A percentile compares a stretch with the other conserved stretches of the same genome.
These are phyloP conservation scores for Lentinula guzmanii DNA, from an alignment of 768 basidiomycete species.

Conservation along the genomic window DNA sequence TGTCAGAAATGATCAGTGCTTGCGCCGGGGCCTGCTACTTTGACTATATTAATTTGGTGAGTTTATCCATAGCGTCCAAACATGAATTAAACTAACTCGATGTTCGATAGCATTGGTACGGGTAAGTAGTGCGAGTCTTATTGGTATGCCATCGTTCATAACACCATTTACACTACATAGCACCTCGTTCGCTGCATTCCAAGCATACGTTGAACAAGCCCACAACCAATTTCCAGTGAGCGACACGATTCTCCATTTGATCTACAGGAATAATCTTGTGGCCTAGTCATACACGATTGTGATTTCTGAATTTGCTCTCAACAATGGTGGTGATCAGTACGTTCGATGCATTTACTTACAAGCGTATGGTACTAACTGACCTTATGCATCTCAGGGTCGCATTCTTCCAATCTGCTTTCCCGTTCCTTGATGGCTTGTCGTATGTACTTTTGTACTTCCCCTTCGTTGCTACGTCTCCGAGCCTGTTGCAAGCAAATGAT, in stretches of 20 bases:
- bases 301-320: constrained; percentile 3
- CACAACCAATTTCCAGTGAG: constrained; percentile 1
- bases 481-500: constrained; percentile 18
- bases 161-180: background rate
- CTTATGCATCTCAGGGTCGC: background rate
- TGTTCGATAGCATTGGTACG: background rate
- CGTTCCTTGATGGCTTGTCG: constrained; percentile 24
- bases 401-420: constrained; percentile 13
- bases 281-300: background rate
- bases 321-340: background rate
- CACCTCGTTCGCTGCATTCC: background rate
- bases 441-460: constrained; percentile 31
- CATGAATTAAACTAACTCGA: background rate
- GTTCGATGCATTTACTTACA: background rate
- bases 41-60: constrained; percentile 28
- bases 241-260: background rate
- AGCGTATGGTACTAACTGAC: too few relatives aligned
- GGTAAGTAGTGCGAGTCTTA: background rate
- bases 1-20: constrained; percentile 25
- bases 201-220: background rate
- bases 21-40: constrained; percentile 28
- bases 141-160: too few relatives aligned
- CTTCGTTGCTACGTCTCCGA: constrained; percentile 25
- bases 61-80: constrained; percentile 1
- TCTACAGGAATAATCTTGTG: background rate